Percentiles rank a stretch among this genome's conserved stretches.
These are phyloP conservation scores for Blastobotrys raffinosifermentans DNA, from an alignment of 1,139 yeast species.

Conservation along the genomic window DNA sequence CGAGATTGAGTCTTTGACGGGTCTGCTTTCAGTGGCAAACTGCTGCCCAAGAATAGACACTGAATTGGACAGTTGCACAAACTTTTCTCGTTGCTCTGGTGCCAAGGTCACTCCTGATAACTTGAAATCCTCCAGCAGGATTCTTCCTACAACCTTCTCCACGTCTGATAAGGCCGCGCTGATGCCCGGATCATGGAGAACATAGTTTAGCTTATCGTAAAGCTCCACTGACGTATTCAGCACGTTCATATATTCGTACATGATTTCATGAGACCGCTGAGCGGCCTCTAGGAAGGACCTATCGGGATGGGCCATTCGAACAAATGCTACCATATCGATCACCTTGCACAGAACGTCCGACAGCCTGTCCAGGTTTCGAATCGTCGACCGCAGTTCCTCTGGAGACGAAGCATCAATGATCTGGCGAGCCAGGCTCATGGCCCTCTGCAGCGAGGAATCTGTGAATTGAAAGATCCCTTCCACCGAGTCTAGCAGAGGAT, in stretches of 20 bases:
- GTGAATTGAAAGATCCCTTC: slow-evolving; percentile 67
- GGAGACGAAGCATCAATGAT: slow-evolving; percentile 44
- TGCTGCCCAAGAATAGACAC: slow-evolving; percentile 80
- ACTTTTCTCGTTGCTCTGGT: slow-evolving; percentile 56
- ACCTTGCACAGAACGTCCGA: slow-evolving; percentile 89
- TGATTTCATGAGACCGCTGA: slow-evolving; percentile 77
- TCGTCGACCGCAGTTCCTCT: slow-evolving; percentile 48
- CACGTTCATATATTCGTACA: slow-evolving; percentile 93
- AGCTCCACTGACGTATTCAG: slow-evolving; percentile 79
- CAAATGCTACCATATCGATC: slow-evolving; percentile 89
- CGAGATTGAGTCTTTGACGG: slow-evolving; percentile 30
- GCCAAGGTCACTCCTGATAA: slow-evolving; percentile 84
- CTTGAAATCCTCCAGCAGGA: slow-evolving; percentile 78
- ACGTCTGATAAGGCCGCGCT: slow-evolving; percentile 48
- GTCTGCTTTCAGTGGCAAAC: slow-evolving; percentile 53
- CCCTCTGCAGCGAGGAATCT: slow-evolving; percentile 52
- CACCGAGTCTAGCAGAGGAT: slow-evolving; percentile 62
- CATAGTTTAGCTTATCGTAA: slow-evolving; percentile 51
- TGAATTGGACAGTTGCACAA: slow-evolving; percentile 73
- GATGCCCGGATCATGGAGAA: slow-evolving; percentile 44
- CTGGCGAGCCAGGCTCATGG: slow-evolving; percentile 52
- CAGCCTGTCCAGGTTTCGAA: slow-evolving; percentile 69
- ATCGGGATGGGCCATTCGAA: slow-evolving; percentile 83
- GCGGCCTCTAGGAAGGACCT: slow-evolving; percentile 69
- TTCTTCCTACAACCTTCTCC: slow-evolving; percentile 76